Conservation (phyloP, 176 grass and related monocot genomes). For the Triticum urartu region DNA sequence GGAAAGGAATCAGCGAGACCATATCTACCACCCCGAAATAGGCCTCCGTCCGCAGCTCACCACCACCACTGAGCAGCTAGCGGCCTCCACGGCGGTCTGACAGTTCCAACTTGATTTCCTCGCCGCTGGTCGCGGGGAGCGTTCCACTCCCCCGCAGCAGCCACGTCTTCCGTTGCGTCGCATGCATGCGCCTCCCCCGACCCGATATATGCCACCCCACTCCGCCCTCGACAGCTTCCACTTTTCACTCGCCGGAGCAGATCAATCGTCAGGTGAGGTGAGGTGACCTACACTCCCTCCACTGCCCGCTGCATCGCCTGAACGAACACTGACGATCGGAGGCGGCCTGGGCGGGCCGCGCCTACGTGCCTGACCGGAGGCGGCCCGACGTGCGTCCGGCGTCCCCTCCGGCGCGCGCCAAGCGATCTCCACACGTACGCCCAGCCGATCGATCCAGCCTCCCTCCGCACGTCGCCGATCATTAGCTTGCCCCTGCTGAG, state of each 20-base stretch:
- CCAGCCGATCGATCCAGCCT: not conserved
- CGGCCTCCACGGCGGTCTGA: not conserved
- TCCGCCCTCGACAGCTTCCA: not conserved
- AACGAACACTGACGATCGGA: not conserved
- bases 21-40: not conserved
- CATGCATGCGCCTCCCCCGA: constrained; percentile 13
- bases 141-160: not conserved
- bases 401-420: not conserved
- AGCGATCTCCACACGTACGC: not conserved
- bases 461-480: constrained; percentile 3
- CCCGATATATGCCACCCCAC: constrained; percentile 27
- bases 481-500: not conserved
- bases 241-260: not conserved
- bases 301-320: not conserved
- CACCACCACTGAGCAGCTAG: not conserved
- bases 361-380: not conserved
- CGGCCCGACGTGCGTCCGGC: constrained; percentile 16
- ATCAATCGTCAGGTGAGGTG: not conserved
- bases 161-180: not conserved
- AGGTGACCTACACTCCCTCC: not conserved
- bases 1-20: not conserved
- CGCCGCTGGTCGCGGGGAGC: constrained; percentile 21
- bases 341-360: not conserved
- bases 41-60: not conserved
- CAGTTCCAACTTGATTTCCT: not conserved